Base-by-base conservation (phyloP, 371 early-diverging fungal genomes). In the Mortierella sp. region DNA sequence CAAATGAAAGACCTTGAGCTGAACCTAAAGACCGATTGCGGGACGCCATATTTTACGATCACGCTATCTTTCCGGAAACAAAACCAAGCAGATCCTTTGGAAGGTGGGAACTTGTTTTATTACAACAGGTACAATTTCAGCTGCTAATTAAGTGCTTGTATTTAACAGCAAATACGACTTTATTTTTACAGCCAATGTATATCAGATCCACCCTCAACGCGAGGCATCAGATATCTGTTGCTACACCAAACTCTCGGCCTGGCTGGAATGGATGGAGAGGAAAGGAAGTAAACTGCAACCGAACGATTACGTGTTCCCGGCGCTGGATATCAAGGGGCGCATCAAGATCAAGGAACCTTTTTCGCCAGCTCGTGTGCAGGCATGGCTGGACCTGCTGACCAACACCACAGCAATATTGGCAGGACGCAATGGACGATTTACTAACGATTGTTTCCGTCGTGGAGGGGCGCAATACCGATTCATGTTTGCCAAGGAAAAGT, bases 391-490 rank as follows among this genome's bases (percentile, higher is more conserved):
- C 19, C 50, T 11, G 14, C 14, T 50, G 3, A 50, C 50, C 4
- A 50, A 13, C 4, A 13, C 8, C 4, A 11, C 50, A 19, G 54
- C 21, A 16, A 19, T 52, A 21, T 3, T 52, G 54, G 54, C 16
- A 21, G 54, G 54, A 3, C 54, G 54, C 0, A 52, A 73, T 34
- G 52, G 65, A 16, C 38, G 50, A 34, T 80, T 38, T 38, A 71
- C 72, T 21, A 52, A 19, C 0, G 21, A 52, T 21, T 52, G 54
- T 21, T 52, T 52, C 21, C 54, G 54, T 24, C 54, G 54, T 6
- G 78, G 80, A 5, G 80, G 80, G 5, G 78, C 77, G 26, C 76
- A 73, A 50, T 60, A 60, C 26, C 78, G 72, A 16, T 57, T 70
- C 50, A 73, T 73, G 72, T 52, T 77, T 58, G 77, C 76, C 0